These are phyloP conservation scores for Penicillium subrubescens DNA, from an alignment of 495 filamentous ascomycete species.

Conservation along the genomic window DNA sequence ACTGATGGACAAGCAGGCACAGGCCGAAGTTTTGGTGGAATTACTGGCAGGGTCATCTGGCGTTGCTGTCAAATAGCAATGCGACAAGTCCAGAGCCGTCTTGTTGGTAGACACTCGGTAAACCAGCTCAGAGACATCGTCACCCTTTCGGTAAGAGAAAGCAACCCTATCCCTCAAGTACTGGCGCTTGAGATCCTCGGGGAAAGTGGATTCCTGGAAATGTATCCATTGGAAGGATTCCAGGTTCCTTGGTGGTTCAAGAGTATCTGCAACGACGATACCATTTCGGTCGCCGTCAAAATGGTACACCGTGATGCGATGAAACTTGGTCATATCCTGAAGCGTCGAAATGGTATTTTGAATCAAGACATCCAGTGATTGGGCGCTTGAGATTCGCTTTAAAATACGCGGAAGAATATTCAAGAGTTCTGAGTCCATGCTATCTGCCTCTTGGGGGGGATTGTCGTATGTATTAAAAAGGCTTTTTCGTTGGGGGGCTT, in stretches of 20 bases:
- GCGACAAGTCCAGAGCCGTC: slow-evolving; percentile 68
- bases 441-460: slow-evolving; percentile 49
- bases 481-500: background rate
- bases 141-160: slow-evolving; percentile 22
- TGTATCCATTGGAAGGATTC: slow-evolving; percentile 80
- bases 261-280: slow-evolving; percentile 77
- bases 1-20: slow-evolving; percentile 85
- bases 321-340: slow-evolving; percentile 79
- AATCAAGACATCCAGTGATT: slow-evolving; percentile 55
- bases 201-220: slow-evolving; percentile 83
- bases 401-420: slow-evolving; percentile 86
- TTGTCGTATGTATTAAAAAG: background rate
- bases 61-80: slow-evolving; percentile 79
- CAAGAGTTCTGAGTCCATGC: slow-evolving; percentile 69
- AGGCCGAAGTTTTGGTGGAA: slow-evolving; percentile 56
- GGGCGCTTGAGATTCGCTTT: slow-evolving; percentile 71
- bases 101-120: slow-evolving; percentile 72
- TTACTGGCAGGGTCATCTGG: slow-evolving; percentile 75
- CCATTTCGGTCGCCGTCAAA: slow-evolving; percentile 80
- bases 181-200: slow-evolving; percentile 72
- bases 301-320: slow-evolving; percentile 87
- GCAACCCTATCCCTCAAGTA: slow-evolving; percentile 56
- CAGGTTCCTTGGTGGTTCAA: slow-evolving; percentile 68
- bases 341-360: slow-evolving; percentile 36
- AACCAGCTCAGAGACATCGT: slow-evolving; percentile 61